Evolutionary conservation across 176 grass and related monocot species (phyloP), one percentile per base, ranked within the genome.

Genomic region (Oropetium thomaeum): DNA sequence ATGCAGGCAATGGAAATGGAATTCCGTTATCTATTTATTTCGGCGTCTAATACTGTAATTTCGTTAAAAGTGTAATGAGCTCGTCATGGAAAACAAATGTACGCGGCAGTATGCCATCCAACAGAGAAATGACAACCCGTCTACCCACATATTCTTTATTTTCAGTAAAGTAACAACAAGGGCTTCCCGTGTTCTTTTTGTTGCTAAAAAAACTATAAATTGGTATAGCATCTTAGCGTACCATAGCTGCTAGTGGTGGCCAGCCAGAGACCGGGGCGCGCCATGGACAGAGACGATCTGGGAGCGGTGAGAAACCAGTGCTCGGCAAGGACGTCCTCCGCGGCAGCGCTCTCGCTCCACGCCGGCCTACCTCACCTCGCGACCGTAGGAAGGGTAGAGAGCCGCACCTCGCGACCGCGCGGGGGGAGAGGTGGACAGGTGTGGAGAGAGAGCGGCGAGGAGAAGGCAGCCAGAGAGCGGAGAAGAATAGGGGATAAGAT

Each of bases 241-340:
- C 74, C 74, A 62, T 76, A 48, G 39, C 54, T n/a, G 55, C 38
- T 19, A 25, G 58, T 61, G 29, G 59, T 17, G 62, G 74, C 20
- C 42, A 64, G 49, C 42, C 40, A 64, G 30, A 49, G 42, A 17
- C 58, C 31, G 57, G 39, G 57, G 27, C 57, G 73, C 23, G 53
- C 23, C 53, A 57, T 57, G 51, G 51, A 23, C 8, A 54, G 7
- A 53, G 51, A 54, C n/a, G n/a, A 20, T 11, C 53, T 26, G 53
- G 52, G 22, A 55, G 52, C 52, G 22, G 8, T 55, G 52, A 55
- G 52, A 55, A 55, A 26, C 22, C 8, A 55, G 52, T 22, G 8
- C 22, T 4, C 52, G 23, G 51, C 20, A 10, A 54, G 10, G 53
- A 57, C 23, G 10, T 57, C 23, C 53, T 13, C 53, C 23, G 10